A percentile compares a stretch with the other conserved stretches of the same genome.
Evolutionary conservation across 192 early-diverging fungal genomes (phyloP).

Genomic region (Diversispora epigaea): DNA sequence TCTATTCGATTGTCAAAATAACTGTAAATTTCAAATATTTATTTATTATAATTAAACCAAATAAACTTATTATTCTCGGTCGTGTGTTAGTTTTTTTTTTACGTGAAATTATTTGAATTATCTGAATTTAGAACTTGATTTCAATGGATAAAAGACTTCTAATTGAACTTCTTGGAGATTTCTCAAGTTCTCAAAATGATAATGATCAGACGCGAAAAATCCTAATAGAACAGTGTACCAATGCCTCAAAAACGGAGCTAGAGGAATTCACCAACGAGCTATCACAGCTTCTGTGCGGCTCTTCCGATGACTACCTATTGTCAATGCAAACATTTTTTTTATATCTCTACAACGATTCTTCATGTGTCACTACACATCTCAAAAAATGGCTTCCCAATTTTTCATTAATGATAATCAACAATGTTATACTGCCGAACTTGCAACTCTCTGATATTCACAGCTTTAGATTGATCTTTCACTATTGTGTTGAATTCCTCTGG

Average conservation of each 20-base stretch:
- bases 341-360: not conserved
- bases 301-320: not conserved
- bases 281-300: not conserved
- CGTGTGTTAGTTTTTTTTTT: too few relatives aligned
- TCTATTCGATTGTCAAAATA: too few relatives aligned
- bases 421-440: not conserved
- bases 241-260: not conserved
- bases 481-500: constrained; percentile 17
- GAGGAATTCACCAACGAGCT: constrained; percentile 4
- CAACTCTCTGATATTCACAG: not conserved
- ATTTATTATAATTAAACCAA: too few relatives aligned
- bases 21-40: too few relatives aligned
- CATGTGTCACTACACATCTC: too few relatives aligned
- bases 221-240: not conserved
- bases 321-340: not conserved
- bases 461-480: not conserved
- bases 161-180: constrained; percentile 8
- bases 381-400: not conserved
- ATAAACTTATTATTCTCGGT: too few relatives aligned
- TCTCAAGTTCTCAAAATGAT: not conserved
- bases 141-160: not conserved
- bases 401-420: not conserved
- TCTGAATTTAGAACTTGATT: too few relatives aligned
- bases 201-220: not conserved
- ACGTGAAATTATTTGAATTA: too few relatives aligned